Evolutionary conservation across 352 stramenopile genomes (phyloP).

Genomic region (Phytophthora megakarya): DNA sequence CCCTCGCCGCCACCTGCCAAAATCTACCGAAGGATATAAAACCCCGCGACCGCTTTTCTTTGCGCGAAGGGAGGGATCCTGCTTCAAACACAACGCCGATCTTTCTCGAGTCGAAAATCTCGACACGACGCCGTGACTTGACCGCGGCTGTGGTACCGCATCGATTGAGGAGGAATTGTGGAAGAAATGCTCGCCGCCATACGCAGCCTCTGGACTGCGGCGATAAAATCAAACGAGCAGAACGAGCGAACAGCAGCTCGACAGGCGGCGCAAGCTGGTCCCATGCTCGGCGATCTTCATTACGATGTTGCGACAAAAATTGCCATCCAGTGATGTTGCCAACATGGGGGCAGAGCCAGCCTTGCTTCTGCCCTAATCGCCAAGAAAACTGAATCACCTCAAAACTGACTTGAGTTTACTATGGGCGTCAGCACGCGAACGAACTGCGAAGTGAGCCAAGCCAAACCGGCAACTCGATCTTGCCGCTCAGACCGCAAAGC

Average conservation of each 20-base stretch:
- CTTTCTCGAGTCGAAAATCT: no score
- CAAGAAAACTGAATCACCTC: slow-evolving; percentile 39
- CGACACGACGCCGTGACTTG: slow-evolving; percentile 17
- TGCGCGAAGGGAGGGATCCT: slow-evolving; percentile 12
- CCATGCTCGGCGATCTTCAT: slow-evolving; percentile 32
- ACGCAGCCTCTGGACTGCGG: not conserved
- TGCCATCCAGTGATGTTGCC: slow-evolving; percentile 38
- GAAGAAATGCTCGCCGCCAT: slow-evolving; percentile 20
- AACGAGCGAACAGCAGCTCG: slow-evolving; percentile 7
- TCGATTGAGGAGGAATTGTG: slow-evolving; percentile 38
- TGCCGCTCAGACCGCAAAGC: slow-evolving; percentile 36
- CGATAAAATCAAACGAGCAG: not conserved
- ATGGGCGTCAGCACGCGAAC: slow-evolving; percentile 29
- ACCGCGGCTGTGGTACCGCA: slow-evolving; percentile 17
- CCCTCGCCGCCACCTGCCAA: slow-evolving; percentile 21
- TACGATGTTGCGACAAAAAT: slow-evolving; percentile 37
- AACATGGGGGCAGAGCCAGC: slow-evolving; percentile 14
- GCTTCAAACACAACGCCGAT: slow-evolving; percentile 28
- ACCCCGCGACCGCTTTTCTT: slow-evolving; percentile 1
- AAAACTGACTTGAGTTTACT: slow-evolving; percentile 30
- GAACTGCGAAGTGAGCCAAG: slow-evolving; percentile 27
- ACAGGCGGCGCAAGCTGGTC: slow-evolving; percentile 19
- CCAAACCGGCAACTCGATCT: slow-evolving; percentile 30
- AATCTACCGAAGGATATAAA: slow-evolving; percentile 19
- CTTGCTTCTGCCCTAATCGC: slow-evolving; percentile 37